Percentiles rank a stretch among this genome's conserved stretches.
phyloP scores from a whole-genome alignment of 306 rosid genomes.

The Sechiopsis laciniata region DNA sequence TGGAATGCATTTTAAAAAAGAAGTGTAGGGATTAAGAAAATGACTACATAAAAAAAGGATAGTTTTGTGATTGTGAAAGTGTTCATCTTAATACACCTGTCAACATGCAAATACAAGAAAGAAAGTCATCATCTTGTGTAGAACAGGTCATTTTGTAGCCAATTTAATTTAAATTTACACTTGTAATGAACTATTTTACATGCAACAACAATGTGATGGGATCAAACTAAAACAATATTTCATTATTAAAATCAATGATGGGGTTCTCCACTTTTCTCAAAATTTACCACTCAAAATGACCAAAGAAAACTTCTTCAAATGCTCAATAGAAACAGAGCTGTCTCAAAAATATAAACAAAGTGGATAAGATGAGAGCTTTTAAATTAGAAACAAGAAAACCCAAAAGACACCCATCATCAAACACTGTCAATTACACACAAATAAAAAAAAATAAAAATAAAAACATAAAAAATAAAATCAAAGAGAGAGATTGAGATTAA shows the following conservation, averaged over 20 bases:
- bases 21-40: neutral
- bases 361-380: neutral
- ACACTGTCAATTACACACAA: neutral
- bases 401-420: neutral
- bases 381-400: neutral
- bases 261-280: neutral
- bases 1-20: too few species aligned
- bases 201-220: neutral
- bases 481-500: constrained; percentile 15
- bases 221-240: neutral
- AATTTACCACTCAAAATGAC: neutral
- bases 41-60: neutral
- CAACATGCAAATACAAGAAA: neutral
- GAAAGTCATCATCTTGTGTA: neutral
- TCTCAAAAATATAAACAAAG: neutral
- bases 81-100: neutral
- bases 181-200: neutral
- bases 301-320: neutral
- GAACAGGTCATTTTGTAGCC: neutral
- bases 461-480: neutral
- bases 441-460: neutral
- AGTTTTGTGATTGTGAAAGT: neutral
- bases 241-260: neutral
- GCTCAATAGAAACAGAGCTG: neutral
- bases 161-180: neutral